Percentiles rank a stretch among this genome's conserved stretches.
Conservation (phyloP, 2,329 filamentous ascomycete genomes). For the Colletotrichum caudatum region DNA sequence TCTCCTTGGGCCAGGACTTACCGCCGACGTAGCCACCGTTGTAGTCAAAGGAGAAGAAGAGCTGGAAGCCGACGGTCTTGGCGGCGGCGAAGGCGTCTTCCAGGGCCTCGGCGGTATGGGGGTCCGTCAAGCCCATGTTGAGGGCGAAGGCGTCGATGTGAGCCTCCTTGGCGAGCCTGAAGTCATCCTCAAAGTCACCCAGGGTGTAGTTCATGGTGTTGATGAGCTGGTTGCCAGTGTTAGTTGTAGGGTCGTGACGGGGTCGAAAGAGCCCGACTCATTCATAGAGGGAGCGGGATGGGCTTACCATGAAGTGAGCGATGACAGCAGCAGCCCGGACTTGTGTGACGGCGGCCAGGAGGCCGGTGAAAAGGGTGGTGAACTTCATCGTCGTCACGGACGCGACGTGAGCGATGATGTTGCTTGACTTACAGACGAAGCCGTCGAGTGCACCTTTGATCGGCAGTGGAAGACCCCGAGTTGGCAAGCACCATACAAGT, state of each 20-base stretch:
- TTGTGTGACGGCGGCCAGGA: conserved; percentile 27
- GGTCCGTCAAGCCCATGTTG: conserved; percentile 37
- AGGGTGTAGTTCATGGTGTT: conserved; percentile 47
- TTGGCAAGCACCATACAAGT: conserved; percentile 3
- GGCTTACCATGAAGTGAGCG: conserved; percentile 40
- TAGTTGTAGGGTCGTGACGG: not conserved
- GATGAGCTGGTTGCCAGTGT: conserved; percentile 21
- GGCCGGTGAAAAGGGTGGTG: conserved; percentile 14
- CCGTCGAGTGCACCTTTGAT: conserved; percentile 20
- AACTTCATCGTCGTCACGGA: conserved; percentile 33
- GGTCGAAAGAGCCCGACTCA: not conserved
- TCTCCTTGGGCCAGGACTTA: conserved; percentile 41
- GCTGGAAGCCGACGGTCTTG: conserved; percentile 45
- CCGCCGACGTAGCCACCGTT: conserved; percentile 43
- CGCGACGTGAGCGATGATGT: conserved; percentile 7
- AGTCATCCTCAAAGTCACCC: conserved; percentile 60
- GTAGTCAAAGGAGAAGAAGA: conserved; percentile 52
- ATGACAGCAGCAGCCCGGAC: conserved; percentile 35
- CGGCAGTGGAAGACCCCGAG: not conserved
- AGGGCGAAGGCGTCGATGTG: conserved; percentile 50
- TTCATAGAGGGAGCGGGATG: not conserved
- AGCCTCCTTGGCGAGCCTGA: conserved; percentile 57
- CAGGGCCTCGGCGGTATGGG: conserved; percentile 25
- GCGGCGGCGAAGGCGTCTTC: conserved; percentile 38
- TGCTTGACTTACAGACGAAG: conserved; percentile 4